Evolutionary conservation across 2,329 filamentous ascomycete genomes (phyloP).

Genomic region (Fusarium sp.): DNA sequence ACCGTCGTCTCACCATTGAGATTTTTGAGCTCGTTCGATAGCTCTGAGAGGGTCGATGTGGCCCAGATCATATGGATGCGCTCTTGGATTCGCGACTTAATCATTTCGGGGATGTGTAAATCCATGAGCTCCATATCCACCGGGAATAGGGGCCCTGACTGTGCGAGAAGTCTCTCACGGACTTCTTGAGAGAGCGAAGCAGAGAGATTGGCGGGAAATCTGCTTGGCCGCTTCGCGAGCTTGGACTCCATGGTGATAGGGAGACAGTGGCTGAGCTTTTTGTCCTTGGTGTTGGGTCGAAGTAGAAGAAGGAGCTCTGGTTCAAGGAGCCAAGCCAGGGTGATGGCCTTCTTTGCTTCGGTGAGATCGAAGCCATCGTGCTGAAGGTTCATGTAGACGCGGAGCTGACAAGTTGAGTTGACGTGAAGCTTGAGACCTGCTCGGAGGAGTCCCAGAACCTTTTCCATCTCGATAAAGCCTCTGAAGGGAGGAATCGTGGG

Average conservation of each 20-base stretch:
- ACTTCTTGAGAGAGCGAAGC: not conserved
- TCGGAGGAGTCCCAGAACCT: constrained; percentile 24
- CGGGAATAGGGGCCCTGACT: constrained; percentile 2
- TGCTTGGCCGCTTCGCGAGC: constrained; percentile 15
- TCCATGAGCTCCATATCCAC: constrained; percentile 16
- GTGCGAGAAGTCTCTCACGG: constrained; percentile 2
- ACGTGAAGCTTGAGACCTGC: constrained; percentile 36
- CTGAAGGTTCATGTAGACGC: constrained; percentile 20
- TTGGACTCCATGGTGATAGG: constrained; percentile 27
- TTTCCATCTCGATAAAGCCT: constrained; percentile 25
- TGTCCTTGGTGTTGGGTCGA: constrained; percentile 8
- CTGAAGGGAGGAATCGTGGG: not conserved
- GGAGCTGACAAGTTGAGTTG: constrained; percentile 47
- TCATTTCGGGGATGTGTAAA: constrained; percentile 15
- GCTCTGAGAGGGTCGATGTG: constrained; percentile 11
- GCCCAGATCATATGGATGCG: constrained; percentile 37
- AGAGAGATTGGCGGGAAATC: constrained; percentile 9
- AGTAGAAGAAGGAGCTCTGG: constrained; percentile 23
- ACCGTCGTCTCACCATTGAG: constrained; percentile 27
- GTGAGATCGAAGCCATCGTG: constrained; percentile 24
- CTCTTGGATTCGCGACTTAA: constrained; percentile 22
- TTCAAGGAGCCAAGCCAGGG: constrained; percentile 36
- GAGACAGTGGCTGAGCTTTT: constrained; percentile 5
- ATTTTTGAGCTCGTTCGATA: constrained; percentile 13
- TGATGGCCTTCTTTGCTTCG: constrained; percentile 29